Conservation (phyloP, 2,329 filamentous ascomycete genomes). For the Aureobasidium sp. region DNA sequence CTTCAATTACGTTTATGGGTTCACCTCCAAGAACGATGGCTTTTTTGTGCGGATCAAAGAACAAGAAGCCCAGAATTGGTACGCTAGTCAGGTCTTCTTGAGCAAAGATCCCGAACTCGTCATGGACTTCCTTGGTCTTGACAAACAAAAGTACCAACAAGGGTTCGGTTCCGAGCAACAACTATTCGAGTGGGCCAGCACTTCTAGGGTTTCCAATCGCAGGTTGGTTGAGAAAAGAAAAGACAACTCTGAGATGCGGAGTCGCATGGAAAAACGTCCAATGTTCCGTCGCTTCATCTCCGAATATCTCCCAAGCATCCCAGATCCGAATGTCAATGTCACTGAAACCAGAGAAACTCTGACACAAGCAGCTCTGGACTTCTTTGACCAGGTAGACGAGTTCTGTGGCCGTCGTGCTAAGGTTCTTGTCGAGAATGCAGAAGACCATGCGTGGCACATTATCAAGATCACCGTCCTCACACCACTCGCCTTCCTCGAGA, state of each 20-base stretch:
- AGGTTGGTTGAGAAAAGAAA: slow-evolving; percentile 24
- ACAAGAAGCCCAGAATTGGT: slow-evolving; percentile 54
- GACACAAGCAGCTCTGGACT: slow-evolving; percentile 46
- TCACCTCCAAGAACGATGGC: slow-evolving; percentile 58
- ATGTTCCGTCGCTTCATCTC: slow-evolving; percentile 56
- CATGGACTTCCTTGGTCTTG: slow-evolving; percentile 58
- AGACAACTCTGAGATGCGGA: slow-evolving; percentile 48
- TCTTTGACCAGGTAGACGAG: slow-evolving; percentile 24
- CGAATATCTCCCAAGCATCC: slow-evolving; percentile 49
- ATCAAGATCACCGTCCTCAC: slow-evolving; percentile 19
- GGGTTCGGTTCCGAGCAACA: slow-evolving; percentile 51
- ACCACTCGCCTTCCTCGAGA: slow-evolving; percentile 18
- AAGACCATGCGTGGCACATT: slow-evolving; percentile 21
- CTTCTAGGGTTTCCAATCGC: slow-evolving; percentile 53
- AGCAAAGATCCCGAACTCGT: slow-evolving; percentile 50
- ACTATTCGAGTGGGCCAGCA: slow-evolving; percentile 56
- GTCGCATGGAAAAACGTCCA: slow-evolving; percentile 48
- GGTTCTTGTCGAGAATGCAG: slow-evolving; percentile 20
- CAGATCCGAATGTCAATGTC: slow-evolving; percentile 17
- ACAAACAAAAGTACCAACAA: slow-evolving; percentile 42
- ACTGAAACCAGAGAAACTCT: slow-evolving; percentile 40
- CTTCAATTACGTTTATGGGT: slow-evolving; percentile 52
- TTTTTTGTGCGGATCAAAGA: slow-evolving; percentile 61
- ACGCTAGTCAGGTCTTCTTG: slow-evolving; percentile 50
- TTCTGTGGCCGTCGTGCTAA: slow-evolving; percentile 19